A percentile compares a stretch with the other conserved stretches of the same genome.
These are phyloP conservation scores for Paramecium pentaurelia DNA, from an alignment of 73 alveolate species.

Conservation along the genomic window DNA sequence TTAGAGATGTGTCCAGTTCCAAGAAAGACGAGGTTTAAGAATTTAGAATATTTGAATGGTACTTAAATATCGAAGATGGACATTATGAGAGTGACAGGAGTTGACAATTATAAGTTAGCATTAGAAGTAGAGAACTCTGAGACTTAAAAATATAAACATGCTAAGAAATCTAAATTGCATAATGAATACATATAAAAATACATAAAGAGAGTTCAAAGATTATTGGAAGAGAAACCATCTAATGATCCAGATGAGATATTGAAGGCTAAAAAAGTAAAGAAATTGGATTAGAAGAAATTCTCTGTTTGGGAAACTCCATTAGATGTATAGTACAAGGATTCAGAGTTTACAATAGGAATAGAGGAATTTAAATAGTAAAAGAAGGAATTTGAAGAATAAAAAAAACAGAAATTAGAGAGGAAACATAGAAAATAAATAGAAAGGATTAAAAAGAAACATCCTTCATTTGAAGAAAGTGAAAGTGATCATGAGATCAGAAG, in stretches of 20 bases:
- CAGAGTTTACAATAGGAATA: conserved; percentile 52
- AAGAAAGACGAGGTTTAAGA: conserved; percentile 48
- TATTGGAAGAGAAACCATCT: conserved; percentile 15
- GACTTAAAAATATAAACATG: neutral
- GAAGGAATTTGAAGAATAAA: conserved; percentile 42
- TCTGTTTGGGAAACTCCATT: conserved; percentile 62
- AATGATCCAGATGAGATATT: conserved; percentile 39
- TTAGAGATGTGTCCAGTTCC: conserved; percentile 63
- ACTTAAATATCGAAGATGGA: conserved; percentile 39
- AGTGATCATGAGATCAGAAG: conserved; percentile 54
- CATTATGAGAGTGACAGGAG: conserved; percentile 61
- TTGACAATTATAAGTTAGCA: conserved; percentile 9
- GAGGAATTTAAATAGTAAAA: conserved; percentile 42
- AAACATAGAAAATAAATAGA: neutral
- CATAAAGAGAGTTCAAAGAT: conserved; percentile 22
- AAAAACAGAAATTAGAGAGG: conserved; percentile 28
- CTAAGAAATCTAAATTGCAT: conserved; percentile 31
- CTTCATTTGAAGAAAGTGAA: conserved; percentile 24
- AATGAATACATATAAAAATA: conserved; percentile 48
- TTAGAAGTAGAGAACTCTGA: conserved; percentile 43
- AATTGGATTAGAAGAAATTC: conserved; percentile 51
- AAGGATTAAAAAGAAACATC: conserved; percentile 29
- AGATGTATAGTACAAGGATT: conserved; percentile 52
- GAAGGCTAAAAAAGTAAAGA: conserved; percentile 41
- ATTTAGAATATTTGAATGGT: conserved; percentile 59